Conservation (phyloP, 805 yeast species). For the Ogataea polymorpha region DNA sequence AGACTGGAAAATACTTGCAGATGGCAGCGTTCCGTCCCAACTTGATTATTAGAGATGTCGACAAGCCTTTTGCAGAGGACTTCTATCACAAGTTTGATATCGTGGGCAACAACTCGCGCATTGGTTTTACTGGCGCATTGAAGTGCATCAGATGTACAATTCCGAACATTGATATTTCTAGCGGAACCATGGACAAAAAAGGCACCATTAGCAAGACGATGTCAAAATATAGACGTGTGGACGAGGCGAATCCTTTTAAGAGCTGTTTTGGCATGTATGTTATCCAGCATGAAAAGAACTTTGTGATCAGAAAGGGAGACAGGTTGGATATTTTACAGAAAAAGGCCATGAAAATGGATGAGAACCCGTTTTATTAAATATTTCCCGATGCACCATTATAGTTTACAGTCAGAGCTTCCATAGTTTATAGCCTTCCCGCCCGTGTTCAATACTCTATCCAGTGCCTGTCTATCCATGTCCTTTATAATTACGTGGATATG, state of each 20-base stretch:
- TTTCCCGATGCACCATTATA: constrained; percentile 2
- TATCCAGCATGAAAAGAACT: constrained; percentile 23
- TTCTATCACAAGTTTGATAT: constrained; percentile 26
- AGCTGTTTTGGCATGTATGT: constrained; percentile 30
- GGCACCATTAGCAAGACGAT: constrained; percentile 23
- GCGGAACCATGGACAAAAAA: constrained; percentile 25
- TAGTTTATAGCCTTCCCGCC: constrained; percentile 23
- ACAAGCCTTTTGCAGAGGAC: constrained; percentile 28
- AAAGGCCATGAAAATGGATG: constrained; percentile 14
- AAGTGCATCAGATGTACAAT: constrained; percentile 31
- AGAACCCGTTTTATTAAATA: constrained; percentile 17
- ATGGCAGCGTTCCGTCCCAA: constrained; percentile 29
- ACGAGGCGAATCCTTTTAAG: constrained; percentile 24
- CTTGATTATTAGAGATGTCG: constrained; percentile 21
- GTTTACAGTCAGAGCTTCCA: constrained; percentile 4
- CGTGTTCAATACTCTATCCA: constrained; percentile 18
- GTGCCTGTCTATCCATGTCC: constrained; percentile 32
- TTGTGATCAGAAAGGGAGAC: constrained; percentile 25
- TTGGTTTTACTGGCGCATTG: constrained; percentile 22
- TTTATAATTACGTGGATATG: constrained; percentile 66
- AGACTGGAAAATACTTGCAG: constrained; percentile 15
- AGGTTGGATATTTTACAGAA: constrained; percentile 21
- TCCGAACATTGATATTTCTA: constrained; percentile 25
- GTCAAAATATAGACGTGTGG: constrained; percentile 30
- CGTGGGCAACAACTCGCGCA: constrained; percentile 9